Evolutionary conservation across 805 yeast genomes (phyloP).

Genomic region (Pichia sporocuriosa): DNA sequence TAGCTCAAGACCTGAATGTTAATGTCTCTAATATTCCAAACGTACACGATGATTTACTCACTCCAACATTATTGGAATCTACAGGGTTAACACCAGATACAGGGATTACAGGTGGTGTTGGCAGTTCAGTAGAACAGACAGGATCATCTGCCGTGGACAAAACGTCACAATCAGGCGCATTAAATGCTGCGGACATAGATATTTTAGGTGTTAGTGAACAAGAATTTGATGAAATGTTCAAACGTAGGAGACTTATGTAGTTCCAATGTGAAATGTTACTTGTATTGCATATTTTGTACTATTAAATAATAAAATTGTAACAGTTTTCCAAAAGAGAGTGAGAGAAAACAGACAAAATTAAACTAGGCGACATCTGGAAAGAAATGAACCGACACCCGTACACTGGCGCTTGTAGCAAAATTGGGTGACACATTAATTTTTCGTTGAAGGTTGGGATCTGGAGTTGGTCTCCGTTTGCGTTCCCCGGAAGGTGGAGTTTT

Average conservation of each 20-base stretch:
- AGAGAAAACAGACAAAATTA: too few relatives aligned
- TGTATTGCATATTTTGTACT: not conserved
- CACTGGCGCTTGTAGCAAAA: too few relatives aligned
- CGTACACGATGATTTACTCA: not conserved
- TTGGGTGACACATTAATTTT: too few relatives aligned
- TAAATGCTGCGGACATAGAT: slow-evolving; percentile 1
- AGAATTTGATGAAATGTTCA: slow-evolving; percentile 14
- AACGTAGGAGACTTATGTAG: slow-evolving; percentile 14
- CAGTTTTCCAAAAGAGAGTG: too few relatives aligned
- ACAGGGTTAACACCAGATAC: slow-evolving; percentile 7
- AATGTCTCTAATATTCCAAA: not conserved
- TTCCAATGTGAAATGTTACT: slow-evolving; percentile 2
- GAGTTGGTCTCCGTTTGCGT: too few relatives aligned
- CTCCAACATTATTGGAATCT: slow-evolving; percentile 2
- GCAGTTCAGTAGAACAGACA: not conserved
- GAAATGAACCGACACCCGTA: too few relatives aligned
- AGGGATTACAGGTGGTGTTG: not conserved
- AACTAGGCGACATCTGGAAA: too few relatives aligned
- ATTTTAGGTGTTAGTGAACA: slow-evolving; percentile 2
- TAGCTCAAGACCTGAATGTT: not conserved
- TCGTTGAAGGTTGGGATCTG: too few relatives aligned
- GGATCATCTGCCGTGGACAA: too few relatives aligned
- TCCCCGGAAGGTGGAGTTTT: too few relatives aligned
- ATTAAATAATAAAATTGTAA: not conserved
- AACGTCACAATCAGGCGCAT: too few relatives aligned